Evolutionary conservation across 1,139 yeast genomes (phyloP).

Genomic region (Taiozyma sp.): DNA sequence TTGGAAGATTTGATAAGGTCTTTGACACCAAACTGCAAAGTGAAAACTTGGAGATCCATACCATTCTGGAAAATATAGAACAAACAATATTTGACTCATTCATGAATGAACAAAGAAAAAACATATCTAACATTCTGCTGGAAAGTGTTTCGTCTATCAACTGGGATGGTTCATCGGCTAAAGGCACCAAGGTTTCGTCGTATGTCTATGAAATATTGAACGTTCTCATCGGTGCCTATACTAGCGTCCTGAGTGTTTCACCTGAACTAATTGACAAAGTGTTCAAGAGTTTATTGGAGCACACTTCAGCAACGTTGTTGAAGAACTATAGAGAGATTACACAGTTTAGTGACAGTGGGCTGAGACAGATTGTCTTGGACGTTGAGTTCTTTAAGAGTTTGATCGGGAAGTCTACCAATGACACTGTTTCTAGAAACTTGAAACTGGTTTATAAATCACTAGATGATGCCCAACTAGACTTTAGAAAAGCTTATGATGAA

Average conservation of each 20-base stretch:
- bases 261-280: slow-evolving; percentile 40
- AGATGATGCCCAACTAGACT: slow-evolving; percentile 6
- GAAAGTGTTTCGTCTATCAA: slow-evolving; percentile 41
- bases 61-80: slow-evolving; percentile 44
- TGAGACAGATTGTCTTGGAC: slow-evolving; percentile 34
- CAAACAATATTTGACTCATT: slow-evolving; percentile 46
- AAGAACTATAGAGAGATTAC: slow-evolving; percentile 37
- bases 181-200: slow-evolving; percentile 38
- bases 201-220: slow-evolving; percentile 50
- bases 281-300: slow-evolving; percentile 41
- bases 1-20: slow-evolving; percentile 41
- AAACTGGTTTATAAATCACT: slow-evolving; percentile 19
- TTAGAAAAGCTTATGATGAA: slow-evolving; percentile 5
- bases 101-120: slow-evolving; percentile 44
- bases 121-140: slow-evolving; percentile 42
- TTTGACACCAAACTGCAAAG: slow-evolving; percentile 39
- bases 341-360: slow-evolving; percentile 29
- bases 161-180: slow-evolving; percentile 37
- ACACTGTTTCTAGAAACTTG: slow-evolving; percentile 13
- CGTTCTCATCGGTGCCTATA: slow-evolving; percentile 47
- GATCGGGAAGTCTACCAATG: slow-evolving; percentile 17
- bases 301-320: slow-evolving; percentile 39
- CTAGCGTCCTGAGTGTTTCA: slow-evolving; percentile 45
- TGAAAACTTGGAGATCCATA: slow-evolving; percentile 37
- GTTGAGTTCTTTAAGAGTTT: slow-evolving; percentile 32